Evolutionary conservation across 23 red algal species (phyloP), one percentile per base, ranked within the genome.

Genomic region (Gracilaria caudata): DNA sequence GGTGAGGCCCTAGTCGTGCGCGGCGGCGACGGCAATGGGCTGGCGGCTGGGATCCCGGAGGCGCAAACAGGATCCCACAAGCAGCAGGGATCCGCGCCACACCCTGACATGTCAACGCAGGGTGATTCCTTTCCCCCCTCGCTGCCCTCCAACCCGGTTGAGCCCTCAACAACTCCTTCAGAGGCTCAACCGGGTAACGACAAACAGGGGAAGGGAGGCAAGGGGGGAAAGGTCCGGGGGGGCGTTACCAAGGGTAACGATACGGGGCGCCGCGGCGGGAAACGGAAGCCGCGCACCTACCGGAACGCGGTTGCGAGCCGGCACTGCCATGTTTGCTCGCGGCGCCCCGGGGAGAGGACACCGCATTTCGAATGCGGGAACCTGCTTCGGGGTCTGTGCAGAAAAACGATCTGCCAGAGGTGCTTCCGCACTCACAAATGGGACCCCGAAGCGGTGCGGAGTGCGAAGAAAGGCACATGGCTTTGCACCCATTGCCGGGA

Each of bases 401-500:
- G 88, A 10, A 95, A 95, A 45, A 74, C 78, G 6, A 95, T 87
- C 33, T 95, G 94, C 65, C 57, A 53, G 9, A 88, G 79, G 51
- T 95, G 94, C 70, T 90, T 90, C 46, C 60, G 46, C 3, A 45
- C 51, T 28, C 57, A 79, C 78, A 65, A 59, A 8, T 80, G 79
- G 59, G 82, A 93, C 20, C 2, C 20, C 0, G 28, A 80, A 38
- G 90, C 74, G 7, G 74, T 60, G 33, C 80, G 87, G 20, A 77
- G 83, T 21, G 85, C 44, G 33, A 47, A 51, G 24, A 20, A 51
- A 0, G 81, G 86, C 44, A 16, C 47, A 14, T 95, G 94, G 94
- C 43, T 79, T 14, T 95, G 94, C 77, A 77, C 78, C 16, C 94
- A 95, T 75, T 95, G 94, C 46, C 86, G 77, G 35, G 94, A 87